Conservation (phyloP, 1,284 basidiomycete genomes). For the Sanghuangporus sanghuang region DNA sequence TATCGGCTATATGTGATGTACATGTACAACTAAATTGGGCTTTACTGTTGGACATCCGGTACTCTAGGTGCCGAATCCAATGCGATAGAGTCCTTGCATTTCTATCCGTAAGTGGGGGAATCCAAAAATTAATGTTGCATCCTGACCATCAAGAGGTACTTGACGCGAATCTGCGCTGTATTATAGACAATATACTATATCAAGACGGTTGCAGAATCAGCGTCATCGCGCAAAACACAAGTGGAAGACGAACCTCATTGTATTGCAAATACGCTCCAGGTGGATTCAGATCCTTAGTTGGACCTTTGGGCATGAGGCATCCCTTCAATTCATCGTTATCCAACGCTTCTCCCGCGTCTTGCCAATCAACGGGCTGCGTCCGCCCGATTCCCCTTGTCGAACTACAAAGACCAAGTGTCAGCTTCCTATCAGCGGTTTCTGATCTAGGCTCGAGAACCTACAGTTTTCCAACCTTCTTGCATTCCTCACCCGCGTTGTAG, state of each 20-base stretch:
- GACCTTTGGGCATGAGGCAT: constrained; percentile 54
- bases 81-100: not conserved
- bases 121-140: constrained; percentile 24
- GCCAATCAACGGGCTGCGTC: constrained; percentile 50
- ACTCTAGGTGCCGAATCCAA: not conserved
- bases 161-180: constrained; percentile 36
- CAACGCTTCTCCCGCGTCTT: constrained; percentile 53
- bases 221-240: not conserved
- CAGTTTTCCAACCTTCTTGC: constrained; percentile 36
- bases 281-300: constrained; percentile 31
- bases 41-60: not conserved
- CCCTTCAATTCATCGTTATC: constrained; percentile 45
- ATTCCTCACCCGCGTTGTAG: constrained; percentile 46
- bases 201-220: not conserved
- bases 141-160: constrained; percentile 39
- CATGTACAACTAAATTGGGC: not conserved
- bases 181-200: constrained; percentile 41
- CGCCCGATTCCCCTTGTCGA: constrained; percentile 51
- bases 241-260: constrained; percentile 39
- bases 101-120: not conserved
- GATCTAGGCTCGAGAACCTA: constrained; percentile 23
- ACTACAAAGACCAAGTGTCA: constrained; percentile 25
- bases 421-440: not conserved
- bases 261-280: constrained; percentile 37
- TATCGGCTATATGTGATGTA: constrained; percentile 2